Evolutionary conservation across 495 filamentous ascomycete species (phyloP), one percentile per base, ranked within the genome.

Genomic region (Aspergillus ostianus): DNA sequence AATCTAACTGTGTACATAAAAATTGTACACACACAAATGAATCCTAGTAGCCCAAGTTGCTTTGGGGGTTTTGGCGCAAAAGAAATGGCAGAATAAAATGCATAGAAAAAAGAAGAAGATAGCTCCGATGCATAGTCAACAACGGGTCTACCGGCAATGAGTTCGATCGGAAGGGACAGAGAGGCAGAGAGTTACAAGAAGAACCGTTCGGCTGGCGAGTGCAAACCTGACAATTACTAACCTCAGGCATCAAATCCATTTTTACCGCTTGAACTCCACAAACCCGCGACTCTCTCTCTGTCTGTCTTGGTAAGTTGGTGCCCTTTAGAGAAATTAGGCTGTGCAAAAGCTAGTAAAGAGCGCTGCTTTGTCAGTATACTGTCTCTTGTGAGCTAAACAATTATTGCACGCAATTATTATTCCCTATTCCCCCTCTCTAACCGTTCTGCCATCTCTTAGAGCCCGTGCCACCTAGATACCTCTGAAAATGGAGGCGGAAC

Each of bases 401-500:
- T 21, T 17, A 23, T 17, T 26, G 23, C 23, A 26, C 23, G 4
- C 23, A 26, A 26, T 26, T 4, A 26, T 26, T 54, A n/a, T 46
- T 45, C 4, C 12, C 5, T 10, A 2, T 15, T 15, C 12, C 10
- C 9, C 19, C 13, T 15, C 10, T 4, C 4, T 41, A 41, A 41
- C 13, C 36, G 13, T 41, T 17, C 36, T 15, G 9, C 36, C 9
- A 41, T 15, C 36, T 41, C 3, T 17, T 41, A 41, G 36, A 41
- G 36, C 36, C 29, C 29, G 23, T 15, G 10, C 13, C 36, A 41
- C 4, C 36, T 15, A n/a, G n/a, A n/a, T n/a, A n/a, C n/a, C 10
- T 41, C 4, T 61, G 60, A 71, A 59, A 58, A 98, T 98, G 94
- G 93, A 98, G 76, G 81, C 88, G 64, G 90, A 97, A 81, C 90